Conservation (phyloP, 768 basidiomycete genomes). For the Boletellus sp. region DNA sequence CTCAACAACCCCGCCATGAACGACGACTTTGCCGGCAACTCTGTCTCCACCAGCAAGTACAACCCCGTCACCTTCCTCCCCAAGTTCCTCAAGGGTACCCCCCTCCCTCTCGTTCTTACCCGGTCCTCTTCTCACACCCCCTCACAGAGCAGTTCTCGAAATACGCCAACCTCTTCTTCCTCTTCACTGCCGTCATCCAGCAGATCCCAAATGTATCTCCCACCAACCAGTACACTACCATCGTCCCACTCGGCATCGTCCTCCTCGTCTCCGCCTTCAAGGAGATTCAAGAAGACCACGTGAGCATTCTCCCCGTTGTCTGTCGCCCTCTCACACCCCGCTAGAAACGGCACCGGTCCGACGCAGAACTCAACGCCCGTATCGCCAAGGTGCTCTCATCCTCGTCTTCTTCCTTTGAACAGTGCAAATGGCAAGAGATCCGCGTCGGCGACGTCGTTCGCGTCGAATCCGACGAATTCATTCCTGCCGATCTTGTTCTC, state of each 20-base stretch:
- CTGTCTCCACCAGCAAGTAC: constrained; percentile 94
- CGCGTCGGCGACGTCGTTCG: constrained; percentile 90
- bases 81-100: constrained; percentile 87
- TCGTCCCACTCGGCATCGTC: constrained; percentile 84
- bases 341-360: constrained; percentile 96
- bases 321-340: constrained; percentile 11
- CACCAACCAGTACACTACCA: constrained; percentile 92
- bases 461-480: constrained; percentile 87
- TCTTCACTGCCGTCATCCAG: constrained; percentile 96
- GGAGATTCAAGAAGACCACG: constrained; percentile 91
- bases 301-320: constrained; percentile 5
- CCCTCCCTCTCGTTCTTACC: background rate
- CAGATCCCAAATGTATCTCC: constrained; percentile 98
- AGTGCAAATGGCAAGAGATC: constrained; percentile 85
- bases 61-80: constrained; percentile 82
- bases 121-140: constrained; percentile 2
- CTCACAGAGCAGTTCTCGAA: constrained; percentile 91
- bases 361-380: constrained; percentile 86
- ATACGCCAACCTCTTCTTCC: constrained; percentile 98
- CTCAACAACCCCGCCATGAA: constrained; percentile 74
- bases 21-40: constrained; percentile 71
- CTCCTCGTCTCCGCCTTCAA: constrained; percentile 93
- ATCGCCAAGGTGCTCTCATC: constrained; percentile 68
- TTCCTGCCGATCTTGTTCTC: constrained; percentile 90
- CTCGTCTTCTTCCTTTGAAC: constrained; percentile 59